These are phyloP conservation scores for Rhizophora mangle DNA, from an alignment of 345 rosid species.

Conservation along the genomic window DNA sequence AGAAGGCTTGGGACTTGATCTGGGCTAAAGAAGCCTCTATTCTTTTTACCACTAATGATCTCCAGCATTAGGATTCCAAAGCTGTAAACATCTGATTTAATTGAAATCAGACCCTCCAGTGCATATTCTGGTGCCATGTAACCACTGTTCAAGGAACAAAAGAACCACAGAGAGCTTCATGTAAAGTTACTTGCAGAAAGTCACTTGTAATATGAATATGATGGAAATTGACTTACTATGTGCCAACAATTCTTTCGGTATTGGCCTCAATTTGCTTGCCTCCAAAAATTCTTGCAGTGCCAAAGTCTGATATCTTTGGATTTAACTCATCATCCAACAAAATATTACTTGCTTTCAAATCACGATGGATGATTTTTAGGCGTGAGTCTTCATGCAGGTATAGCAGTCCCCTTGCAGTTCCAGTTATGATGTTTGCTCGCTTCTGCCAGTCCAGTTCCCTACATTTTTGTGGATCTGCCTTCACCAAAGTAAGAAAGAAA, in stretches of 20 bases:
- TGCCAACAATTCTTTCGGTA: conserved; percentile 53
- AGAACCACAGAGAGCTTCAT: neutral
- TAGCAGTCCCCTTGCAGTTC: conserved; percentile 46
- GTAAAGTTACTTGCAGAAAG: neutral
- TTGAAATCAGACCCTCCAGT: conserved; percentile 39
- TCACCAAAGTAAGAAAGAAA: neutral
- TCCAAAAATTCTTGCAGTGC: conserved; percentile 53
- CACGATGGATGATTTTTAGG: conserved; percentile 49
- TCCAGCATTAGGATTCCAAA: conserved; percentile 43
- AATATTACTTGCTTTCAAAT: conserved; percentile 49
- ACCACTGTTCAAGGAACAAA: conserved; percentile 30
- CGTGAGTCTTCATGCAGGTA: conserved; percentile 57
- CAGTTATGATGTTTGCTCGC: conserved; percentile 36
- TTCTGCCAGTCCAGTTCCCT: conserved; percentile 38
- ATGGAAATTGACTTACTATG: conserved; percentile 35
- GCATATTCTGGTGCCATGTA: conserved; percentile 62
- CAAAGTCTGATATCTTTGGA: conserved; percentile 57
- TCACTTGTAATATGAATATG: neutral
- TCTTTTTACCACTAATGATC: conserved; percentile 44
- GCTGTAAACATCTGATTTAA: conserved; percentile 50
- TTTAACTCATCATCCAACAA: conserved; percentile 48
- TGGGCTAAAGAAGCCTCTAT: conserved; percentile 24
- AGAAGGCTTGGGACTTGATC: conserved; percentile 34
- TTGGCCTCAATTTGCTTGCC: conserved; percentile 45
- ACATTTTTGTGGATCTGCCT: conserved; percentile 32